Evolutionary conservation across 257 asterid species (phyloP).

Genomic region (Leptodermis oblonga): DNA sequence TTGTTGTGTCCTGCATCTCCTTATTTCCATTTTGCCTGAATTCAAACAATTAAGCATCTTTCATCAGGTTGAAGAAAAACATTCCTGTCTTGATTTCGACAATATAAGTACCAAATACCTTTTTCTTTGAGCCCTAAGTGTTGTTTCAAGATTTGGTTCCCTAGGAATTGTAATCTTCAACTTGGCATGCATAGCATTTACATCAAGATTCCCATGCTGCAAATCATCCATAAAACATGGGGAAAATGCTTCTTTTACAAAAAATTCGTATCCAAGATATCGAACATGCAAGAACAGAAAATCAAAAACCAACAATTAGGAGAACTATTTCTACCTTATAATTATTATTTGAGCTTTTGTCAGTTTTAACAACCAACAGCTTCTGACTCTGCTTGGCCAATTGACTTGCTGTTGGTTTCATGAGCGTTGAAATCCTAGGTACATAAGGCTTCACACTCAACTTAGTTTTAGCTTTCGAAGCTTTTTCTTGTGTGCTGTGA

Average conservation of each 20-base stretch:
- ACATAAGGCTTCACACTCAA: conserved; percentile 39
- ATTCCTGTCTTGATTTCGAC: neutral
- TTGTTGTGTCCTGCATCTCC: conserved; percentile 42
- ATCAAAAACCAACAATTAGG: conserved; percentile 7
- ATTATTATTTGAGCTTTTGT: conserved; percentile 38
- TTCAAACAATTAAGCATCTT: conserved; percentile 17
- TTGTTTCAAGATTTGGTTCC: conserved; percentile 80
- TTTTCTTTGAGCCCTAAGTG: conserved; percentile 66
- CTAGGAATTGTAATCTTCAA: conserved; percentile 71
- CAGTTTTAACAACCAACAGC: conserved; percentile 36
- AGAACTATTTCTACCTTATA: conserved; percentile 46
- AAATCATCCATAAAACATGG: conserved; percentile 14
- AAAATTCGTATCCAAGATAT: too few species aligned
- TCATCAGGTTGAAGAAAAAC: neutral
- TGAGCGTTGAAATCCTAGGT: conserved; percentile 78
- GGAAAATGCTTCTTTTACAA: neutral
- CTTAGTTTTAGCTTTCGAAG: conserved; percentile 42
- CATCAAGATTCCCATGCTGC: conserved; percentile 53
- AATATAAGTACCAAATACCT: conserved; percentile 43
- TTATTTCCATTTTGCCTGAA: conserved; percentile 56
- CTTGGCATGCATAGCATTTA: conserved; percentile 34
- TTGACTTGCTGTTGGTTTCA: conserved; percentile 96
- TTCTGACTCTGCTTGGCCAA: conserved; percentile 78
- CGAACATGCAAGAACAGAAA: neutral
- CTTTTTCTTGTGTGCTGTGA: conserved; percentile 37